Base-by-base conservation (phyloP, 345 rosid species). In the Acer yangbiense region DNA sequence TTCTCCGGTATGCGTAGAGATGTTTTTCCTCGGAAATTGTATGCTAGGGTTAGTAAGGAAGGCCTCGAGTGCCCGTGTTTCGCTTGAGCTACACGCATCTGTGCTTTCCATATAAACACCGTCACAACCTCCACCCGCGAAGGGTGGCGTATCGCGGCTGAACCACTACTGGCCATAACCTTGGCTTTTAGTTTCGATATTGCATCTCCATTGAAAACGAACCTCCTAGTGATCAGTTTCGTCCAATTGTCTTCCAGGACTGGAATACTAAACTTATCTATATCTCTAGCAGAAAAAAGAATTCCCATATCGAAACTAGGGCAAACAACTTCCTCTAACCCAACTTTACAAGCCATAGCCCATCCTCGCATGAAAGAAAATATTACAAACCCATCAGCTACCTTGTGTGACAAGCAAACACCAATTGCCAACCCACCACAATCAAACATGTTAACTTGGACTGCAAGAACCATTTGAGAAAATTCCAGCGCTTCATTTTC, bases 91-190 rank as follows among this genome's bases (percentile, higher is more conserved):
- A 68, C 35, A 17, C 17, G 39, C 1, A 84, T 68, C 0, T 65
- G 75, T 32, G 78, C 79, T 72, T 71, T 86, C 83, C 84, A 78
- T 2, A 76, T 72, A 21, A 80, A 60, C 2, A 77, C 75, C 3
- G 66, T 55, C 52, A 78, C 74, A 1, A 80, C 32, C 68, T 73
- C 78, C 46, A 71, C 81, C 3, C 84, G 72, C 11, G 87, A 77
- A 21, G 78, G 64, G 5, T 14, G 73, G 9, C n/a, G 60, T 54
- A 46, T 16, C 9, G 2, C 10, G 23, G 2, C 23, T n/a, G 66
- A 41, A 29, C 6, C 60, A 20, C 8, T 43, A 6, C 8, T 8
- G 6, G 20, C 72, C 9, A 17, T 41, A 6, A 32, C 32, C 58
- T 66, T 76, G 13, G 75, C 73, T 65, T 74, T 81, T 32, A 81